Evolutionary conservation across 2,329 filamentous ascomycete species (phyloP).

Genomic region (Sporothrix phasma): DNA sequence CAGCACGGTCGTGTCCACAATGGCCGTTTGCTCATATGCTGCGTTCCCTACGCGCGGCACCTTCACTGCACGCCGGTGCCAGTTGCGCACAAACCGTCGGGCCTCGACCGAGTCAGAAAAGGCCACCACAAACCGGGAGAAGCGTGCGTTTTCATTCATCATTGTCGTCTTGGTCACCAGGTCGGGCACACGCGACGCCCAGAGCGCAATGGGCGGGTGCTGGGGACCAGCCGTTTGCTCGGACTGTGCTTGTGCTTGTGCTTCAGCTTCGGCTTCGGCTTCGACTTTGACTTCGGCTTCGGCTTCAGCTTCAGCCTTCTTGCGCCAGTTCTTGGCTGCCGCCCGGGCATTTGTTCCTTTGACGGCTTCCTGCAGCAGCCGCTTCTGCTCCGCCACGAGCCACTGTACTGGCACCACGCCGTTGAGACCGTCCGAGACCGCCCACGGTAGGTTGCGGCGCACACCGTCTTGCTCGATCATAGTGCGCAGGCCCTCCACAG

Average conservation of each 20-base stretch:
- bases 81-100: constrained; percentile 37
- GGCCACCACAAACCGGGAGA: constrained; percentile 41
- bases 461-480: constrained; percentile 35
- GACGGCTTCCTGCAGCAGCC: constrained; percentile 10
- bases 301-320: background rate
- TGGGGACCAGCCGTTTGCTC: background rate
- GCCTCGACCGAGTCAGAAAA: constrained; percentile 47
- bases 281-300: background rate
- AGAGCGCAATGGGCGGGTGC: background rate
- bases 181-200: constrained; percentile 13
- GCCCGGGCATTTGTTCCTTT: background rate
- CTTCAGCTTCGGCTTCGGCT: background rate
- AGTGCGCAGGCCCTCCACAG: constrained; percentile 26
- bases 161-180: constrained; percentile 18
- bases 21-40: constrained; percentile 17
- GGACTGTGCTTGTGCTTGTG: background rate
- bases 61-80: constrained; percentile 32
- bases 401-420: constrained; percentile 21
- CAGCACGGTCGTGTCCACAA: constrained; percentile 24
- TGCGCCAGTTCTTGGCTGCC: background rate
- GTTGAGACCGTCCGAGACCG: constrained; percentile 17
- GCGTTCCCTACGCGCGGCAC: constrained; percentile 17
- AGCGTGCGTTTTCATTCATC: constrained; percentile 28
- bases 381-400: constrained; percentile 17
- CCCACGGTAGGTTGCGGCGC: constrained; percentile 33